A percentile compares a stretch with the other conserved stretches of the same genome.
Evolutionary conservation across 768 basidiomycete genomes (phyloP).

Genomic region (Macrolepiota albuminosa): DNA sequence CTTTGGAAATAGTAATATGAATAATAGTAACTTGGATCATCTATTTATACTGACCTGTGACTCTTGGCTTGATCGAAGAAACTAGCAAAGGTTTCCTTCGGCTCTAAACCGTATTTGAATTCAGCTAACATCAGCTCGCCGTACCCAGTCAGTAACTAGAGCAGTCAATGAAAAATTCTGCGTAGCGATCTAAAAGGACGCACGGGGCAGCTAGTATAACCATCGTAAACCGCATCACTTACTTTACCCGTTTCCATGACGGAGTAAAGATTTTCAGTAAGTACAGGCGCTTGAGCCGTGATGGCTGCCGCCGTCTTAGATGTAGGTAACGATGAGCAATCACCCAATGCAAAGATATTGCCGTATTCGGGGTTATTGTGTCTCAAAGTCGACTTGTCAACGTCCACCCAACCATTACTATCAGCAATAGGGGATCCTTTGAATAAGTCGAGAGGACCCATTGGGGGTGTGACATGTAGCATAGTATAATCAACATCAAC

Average conservation of each 20-base stretch:
- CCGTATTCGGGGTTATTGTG: slow-evolving; percentile 74
- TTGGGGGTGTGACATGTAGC: slow-evolving; percentile 86
- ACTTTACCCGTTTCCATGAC: slow-evolving; percentile 70
- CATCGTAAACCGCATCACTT: slow-evolving; percentile 72
- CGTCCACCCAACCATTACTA: slow-evolving; percentile 83
- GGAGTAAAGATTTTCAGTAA: slow-evolving; percentile 83
- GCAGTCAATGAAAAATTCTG: slow-evolving; percentile 1
- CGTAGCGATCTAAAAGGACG: slow-evolving; percentile 20
- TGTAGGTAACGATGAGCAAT: slow-evolving; percentile 87
- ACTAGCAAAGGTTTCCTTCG: slow-evolving; percentile 78
- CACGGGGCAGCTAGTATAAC: slow-evolving; percentile 87
- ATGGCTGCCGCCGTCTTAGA: slow-evolving; percentile 97
- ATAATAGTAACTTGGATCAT: neutral
- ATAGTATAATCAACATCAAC: slow-evolving; percentile 75
- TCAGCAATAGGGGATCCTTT: slow-evolving; percentile 78
- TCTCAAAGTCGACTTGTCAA: slow-evolving; percentile 75
- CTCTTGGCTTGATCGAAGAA: slow-evolving; percentile 74
- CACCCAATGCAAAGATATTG: slow-evolving; percentile 91
- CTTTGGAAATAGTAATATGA: slow-evolving; percentile 25
- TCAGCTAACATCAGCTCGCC: slow-evolving; percentile 84
- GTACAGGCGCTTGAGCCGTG: slow-evolving; percentile 84
- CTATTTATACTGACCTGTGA: slow-evolving; percentile 46
- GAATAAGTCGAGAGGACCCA: slow-evolving; percentile 83
- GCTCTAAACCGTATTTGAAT: slow-evolving; percentile 88
- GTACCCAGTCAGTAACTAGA: slow-evolving; percentile 74